Conservation (phyloP, 805 yeast genomes). For the Diddensiella caesifluorescens region DNA sequence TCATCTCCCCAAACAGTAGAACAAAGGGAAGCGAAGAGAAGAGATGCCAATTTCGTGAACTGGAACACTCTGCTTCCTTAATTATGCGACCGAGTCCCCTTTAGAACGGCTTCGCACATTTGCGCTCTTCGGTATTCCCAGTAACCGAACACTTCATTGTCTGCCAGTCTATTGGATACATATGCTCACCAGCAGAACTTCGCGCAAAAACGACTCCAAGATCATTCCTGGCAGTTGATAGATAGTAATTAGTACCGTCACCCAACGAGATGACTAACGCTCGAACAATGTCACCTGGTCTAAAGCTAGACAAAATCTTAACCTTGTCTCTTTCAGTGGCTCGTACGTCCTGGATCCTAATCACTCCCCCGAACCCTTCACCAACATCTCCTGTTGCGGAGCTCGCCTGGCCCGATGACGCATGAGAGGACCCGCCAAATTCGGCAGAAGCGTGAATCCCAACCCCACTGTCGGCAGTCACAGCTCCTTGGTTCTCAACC, state of each 20-base stretch:
- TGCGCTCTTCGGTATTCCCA: constrained; percentile 72
- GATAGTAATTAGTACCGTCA: constrained; percentile 86
- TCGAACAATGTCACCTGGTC: constrained; percentile 89
- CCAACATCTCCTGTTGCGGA: constrained; percentile 53
- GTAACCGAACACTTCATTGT: constrained; percentile 77
- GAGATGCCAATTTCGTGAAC: too few relatives aligned
- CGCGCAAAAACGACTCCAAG: constrained; percentile 90
- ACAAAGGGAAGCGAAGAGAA: not conserved
- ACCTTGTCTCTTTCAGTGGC: constrained; percentile 88
- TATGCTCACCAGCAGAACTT: constrained; percentile 60
- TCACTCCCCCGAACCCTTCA: constrained; percentile 81
- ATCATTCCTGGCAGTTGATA: constrained; percentile 85
- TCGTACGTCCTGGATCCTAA: constrained; percentile 82
- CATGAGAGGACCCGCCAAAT: constrained; percentile 28
- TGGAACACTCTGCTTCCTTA: too few relatives aligned
- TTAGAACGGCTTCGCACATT: constrained; percentile 83
- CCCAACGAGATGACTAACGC: constrained; percentile 81
- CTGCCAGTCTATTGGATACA: constrained; percentile 95
- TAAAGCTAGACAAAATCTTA: constrained; percentile 68
- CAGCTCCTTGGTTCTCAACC: constrained; percentile 56
- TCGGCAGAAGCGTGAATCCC: constrained; percentile 49
- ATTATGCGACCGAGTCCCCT: too few relatives aligned
- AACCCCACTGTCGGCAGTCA: constrained; percentile 56
- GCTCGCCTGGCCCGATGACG: constrained; percentile 18
- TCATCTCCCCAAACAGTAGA: not conserved